Base-by-base conservation (phyloP, 164 flowering plant genomes). In the Aristolochia fimbriata region DNA sequence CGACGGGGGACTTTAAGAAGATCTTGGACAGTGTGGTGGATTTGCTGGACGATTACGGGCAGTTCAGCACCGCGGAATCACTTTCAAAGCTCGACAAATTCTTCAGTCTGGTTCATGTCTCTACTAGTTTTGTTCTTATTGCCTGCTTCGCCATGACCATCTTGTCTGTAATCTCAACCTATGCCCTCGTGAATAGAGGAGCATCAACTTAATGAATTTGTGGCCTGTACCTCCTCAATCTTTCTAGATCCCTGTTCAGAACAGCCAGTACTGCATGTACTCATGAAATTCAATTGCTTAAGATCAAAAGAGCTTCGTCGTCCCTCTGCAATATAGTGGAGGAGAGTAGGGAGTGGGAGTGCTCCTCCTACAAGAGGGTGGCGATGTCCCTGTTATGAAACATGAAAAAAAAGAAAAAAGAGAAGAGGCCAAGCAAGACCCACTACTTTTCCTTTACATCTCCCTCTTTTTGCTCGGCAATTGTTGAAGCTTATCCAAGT, bases 131-230 rank as follows among this genome's bases (percentile, higher is more conserved):
- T 10, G 61, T 78, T 16, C 59, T 57, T 12, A 57, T 60, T 14
- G 77, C 67, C 23, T 66, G 67, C 43, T 14, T 71, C 21, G 69
- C 62, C 77, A 63, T 74, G 76, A 74, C 70, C 11, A 6, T 65
- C 0, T 46, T 76, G 21, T 73, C 78, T 15, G 63, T 77, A 14
- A 21, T 71, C n/a, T 72, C 78, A 1, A 71, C 77, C 55, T 52
- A 22, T 52, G 30, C 55, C 15, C 55, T 52, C 25, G 16, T 5
- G 1, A 52, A 52, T 8, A 52, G 16, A 15, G 55, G 55, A 52
- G 55, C 25, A n/a, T n/a, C n/a, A n/a, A n/a, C n/a, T n/a, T n/a
- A n/a, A n/a, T n/a, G n/a, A n/a, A n/a, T n/a, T n/a, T n/a, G n/a
- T n/a, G n/a, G n/a, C n/a, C n/a, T n/a, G n/a, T n/a, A n/a, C n/a